Percentiles rank a stretch among this genome's conserved stretches.
Evolutionary conservation across 2,329 filamentous ascomycete genomes (phyloP).

Genomic region (Exophiala bonariae): DNA sequence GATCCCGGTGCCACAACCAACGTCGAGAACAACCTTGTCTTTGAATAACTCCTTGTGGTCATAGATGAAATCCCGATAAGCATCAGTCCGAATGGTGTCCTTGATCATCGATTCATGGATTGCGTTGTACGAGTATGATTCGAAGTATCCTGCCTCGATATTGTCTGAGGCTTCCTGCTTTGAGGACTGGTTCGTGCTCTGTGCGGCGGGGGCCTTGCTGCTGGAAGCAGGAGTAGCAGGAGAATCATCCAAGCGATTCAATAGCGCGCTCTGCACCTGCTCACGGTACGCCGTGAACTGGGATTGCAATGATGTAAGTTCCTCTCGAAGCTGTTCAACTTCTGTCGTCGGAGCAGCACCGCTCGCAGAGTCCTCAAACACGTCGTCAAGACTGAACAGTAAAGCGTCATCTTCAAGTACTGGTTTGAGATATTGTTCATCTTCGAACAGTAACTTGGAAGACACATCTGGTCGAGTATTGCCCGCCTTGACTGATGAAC

Average conservation of each 20-base stretch:
- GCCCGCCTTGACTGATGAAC: conserved; percentile 48
- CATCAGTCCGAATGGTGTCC: conserved; percentile 81
- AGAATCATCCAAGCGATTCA: conserved; percentile 63
- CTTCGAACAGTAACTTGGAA: conserved; percentile 63
- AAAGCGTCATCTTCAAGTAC: conserved; percentile 86
- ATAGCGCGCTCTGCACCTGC: conserved; percentile 66
- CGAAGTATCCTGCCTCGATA: conserved; percentile 61
- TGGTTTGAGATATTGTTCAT: conserved; percentile 80
- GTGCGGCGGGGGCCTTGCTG: conserved; percentile 26
- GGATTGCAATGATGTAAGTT: conserved; percentile 58
- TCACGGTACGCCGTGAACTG: conserved; percentile 67
- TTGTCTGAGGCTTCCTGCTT: conserved; percentile 33
- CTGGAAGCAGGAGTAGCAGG: conserved; percentile 34
- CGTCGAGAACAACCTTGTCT: conserved; percentile 84
- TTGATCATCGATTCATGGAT: conserved; percentile 98
- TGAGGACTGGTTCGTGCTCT: too few species aligned
- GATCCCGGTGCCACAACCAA: conserved; percentile 83
- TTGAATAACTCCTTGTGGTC: conserved; percentile 84
- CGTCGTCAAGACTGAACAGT: conserved; percentile 82
- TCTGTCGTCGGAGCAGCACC: conserved; percentile 42
- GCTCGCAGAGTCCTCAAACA: conserved; percentile 47
- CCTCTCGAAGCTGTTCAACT: conserved; percentile 61
- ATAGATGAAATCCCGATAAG: conserved; percentile 94
- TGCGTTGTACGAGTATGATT: conserved; percentile 69
- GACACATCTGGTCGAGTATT: conserved; percentile 57